Evolutionary conservation across 306 rosid genomes (phyloP), one percentile per base, ranked within the genome.

Genomic region (Prunus padus): DNA sequence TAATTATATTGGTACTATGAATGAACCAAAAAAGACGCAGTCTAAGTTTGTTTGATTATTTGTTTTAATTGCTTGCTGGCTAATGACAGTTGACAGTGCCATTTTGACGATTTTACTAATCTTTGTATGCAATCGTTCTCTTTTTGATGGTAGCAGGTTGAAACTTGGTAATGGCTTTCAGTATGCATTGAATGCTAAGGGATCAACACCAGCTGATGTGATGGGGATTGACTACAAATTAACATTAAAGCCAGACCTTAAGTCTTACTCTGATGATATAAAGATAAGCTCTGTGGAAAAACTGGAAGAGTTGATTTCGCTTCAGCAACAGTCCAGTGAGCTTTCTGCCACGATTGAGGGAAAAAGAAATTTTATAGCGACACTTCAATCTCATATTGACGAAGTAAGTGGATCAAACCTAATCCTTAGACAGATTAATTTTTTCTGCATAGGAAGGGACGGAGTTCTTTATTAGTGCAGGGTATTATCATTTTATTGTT

Each of bases 191-290:
- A 86, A 95, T 83, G 54, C 92, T 64, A 80, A 87, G 71, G 97
- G 99, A 67, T 85, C 87, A 37, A 86, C 93, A 11, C 88, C 90
- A 28, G 76, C 91, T 66, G 96, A 90, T 87, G 84, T 95, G 65
- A 88, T 90, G 96, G 97, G 99, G 45, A 68, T 89, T 74, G 90
- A 92, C 83, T 76, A 88, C 81, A 95, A 95, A 77, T 64, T 78
- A 66, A 74, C 73, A 5, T 61, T 92, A 66, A 90, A 84, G 85
- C 93, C 96, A 80, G 83, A 86, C 14, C 92, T 95, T 19, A 77
- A 64, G 44, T 82, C 93, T 55, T 79, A 72, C 67, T 77, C 84
- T 0, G 85, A 88, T 50, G 96, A 86, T 46, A 80, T 89, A 50
- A 89, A 89, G 87, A 90, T 73, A 71, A 84, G 71, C 84, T 87